These are phyloP conservation scores for Leccinum aurantiacum DNA, from an alignment of 768 basidiomycete genomes.

Conservation along the genomic window DNA sequence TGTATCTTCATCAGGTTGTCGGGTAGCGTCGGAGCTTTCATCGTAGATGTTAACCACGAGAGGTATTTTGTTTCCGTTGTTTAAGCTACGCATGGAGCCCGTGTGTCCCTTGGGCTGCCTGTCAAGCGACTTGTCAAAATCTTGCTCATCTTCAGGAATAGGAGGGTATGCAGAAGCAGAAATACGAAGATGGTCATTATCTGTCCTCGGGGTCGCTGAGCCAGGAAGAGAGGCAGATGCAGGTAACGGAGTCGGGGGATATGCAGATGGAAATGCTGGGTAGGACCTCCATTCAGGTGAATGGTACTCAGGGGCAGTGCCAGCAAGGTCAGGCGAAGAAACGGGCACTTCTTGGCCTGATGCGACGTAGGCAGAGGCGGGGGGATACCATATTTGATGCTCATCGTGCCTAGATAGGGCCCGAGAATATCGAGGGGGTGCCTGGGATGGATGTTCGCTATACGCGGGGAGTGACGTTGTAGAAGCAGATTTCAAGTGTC, in stretches of 20 bases:
- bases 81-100: constrained; percentile 59
- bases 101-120: constrained; percentile 59
- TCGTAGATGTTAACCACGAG: constrained; percentile 40
- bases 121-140: constrained; percentile 73
- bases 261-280: constrained; percentile 74
- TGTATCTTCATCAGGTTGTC: constrained; percentile 21
- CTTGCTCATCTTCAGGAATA: constrained; percentile 51
- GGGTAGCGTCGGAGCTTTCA: constrained; percentile 4
- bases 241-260: constrained; percentile 66
- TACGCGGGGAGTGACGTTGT: constrained; percentile 26
- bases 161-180: constrained; percentile 20
- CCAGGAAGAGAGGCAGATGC: constrained; percentile 35
- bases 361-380: constrained; percentile 42
- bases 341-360: constrained; percentile 16
- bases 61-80: constrained; percentile 45
- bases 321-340: constrained; percentile 13
- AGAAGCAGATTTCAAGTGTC: constrained; percentile 19
- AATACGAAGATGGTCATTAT: constrained; percentile 3
- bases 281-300: constrained; percentile 73
- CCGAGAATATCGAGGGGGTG: constrained; percentile 26
- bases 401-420: constrained; percentile 16
- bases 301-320: constrained; percentile 34
- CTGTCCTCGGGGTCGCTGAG: constrained; percentile 9
- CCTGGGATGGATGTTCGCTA: constrained; percentile 21
- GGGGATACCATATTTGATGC: constrained; percentile 63